Percentiles rank a stretch among this genome's conserved stretches.
phyloP scores from a whole-genome alignment of 2,329 filamentous ascomycete genomes.

The Leptoxyphium fumago region DNA sequence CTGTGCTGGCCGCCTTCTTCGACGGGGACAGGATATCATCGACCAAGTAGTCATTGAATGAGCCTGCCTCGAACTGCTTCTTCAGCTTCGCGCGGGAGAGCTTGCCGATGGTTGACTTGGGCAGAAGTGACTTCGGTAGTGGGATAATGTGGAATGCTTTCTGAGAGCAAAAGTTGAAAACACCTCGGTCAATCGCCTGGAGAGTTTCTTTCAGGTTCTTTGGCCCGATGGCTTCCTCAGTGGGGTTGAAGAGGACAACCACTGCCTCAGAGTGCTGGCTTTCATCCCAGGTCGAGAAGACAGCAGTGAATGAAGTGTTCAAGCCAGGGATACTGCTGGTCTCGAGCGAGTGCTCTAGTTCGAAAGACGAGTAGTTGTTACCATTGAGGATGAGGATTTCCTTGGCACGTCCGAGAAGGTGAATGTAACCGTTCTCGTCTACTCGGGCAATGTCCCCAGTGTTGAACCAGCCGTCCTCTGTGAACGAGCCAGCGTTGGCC shows the following conservation, averaged over 20 bases:
- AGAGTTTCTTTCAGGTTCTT: conserved; percentile 6
- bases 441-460: conserved; percentile 10
- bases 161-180: conserved; percentile 8
- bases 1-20: not conserved
- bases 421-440: conserved; percentile 9
- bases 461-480: conserved; percentile 24
- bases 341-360: conserved; percentile 11
- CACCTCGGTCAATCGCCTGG: conserved; percentile 6
- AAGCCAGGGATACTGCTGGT: conserved; percentile 5
- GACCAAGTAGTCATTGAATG: conserved; percentile 1
- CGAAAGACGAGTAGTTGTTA: conserved; percentile 11
- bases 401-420: conserved; percentile 9
- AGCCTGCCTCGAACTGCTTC: conserved; percentile 6
- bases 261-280: conserved; percentile 8
- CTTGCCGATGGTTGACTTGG: conserved; percentile 13
- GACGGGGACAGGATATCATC: not conserved
- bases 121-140: conserved; percentile 7
- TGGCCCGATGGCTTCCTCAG: conserved; percentile 8
- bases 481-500: conserved; percentile 22
- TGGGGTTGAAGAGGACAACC: conserved; percentile 10
- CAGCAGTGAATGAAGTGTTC: conserved; percentile 7
- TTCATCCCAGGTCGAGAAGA: conserved; percentile 10
- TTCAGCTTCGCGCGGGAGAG: conserved; percentile 10
- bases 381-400: conserved; percentile 12
- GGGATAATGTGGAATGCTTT: conserved; percentile 8